Conservation (phyloP, 352 stramenopile species). For the Globisporangium barbulae region DNA sequence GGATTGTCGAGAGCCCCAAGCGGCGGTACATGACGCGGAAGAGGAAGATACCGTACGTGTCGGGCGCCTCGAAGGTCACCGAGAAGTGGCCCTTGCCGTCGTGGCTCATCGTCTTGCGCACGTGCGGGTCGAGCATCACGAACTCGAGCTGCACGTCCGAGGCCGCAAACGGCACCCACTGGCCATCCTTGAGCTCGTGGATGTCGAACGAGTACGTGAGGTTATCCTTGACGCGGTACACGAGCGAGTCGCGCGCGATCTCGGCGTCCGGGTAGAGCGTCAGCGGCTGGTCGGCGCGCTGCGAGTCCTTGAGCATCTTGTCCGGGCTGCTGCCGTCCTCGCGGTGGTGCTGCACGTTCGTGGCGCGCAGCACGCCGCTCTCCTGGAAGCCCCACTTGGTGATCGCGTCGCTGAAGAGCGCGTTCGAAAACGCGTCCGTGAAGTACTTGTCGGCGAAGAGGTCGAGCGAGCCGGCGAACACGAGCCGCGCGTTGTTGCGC, state of each 20-base stretch:
- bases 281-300: constrained; percentile 82
- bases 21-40: constrained; percentile 92
- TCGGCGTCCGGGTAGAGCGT: constrained; percentile 89
- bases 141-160: constrained; percentile 93
- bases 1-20: constrained; percentile 82
- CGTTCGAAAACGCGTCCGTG: constrained; percentile 63
- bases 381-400: constrained; percentile 89
- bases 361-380: constrained; percentile 81
- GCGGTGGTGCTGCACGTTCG: constrained; percentile 84
- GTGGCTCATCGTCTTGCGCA: constrained; percentile 84
- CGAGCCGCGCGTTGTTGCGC: constrained; percentile 89
- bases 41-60: constrained; percentile 94
- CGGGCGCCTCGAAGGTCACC: constrained; percentile 85
- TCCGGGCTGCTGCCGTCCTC: constrained; percentile 78
- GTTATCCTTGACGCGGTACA: constrained; percentile 94
- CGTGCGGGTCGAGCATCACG: constrained; percentile 93
- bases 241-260: constrained; percentile 47
- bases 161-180: constrained; percentile 77
- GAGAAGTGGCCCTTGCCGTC: constrained; percentile 71
- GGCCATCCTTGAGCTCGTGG: constrained; percentile 77
- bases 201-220: constrained; percentile 90
- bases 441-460: constrained; percentile 90
- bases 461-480: constrained; percentile 86
- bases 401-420: constrained; percentile 65
- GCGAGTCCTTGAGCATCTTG: constrained; percentile 88